Evolutionary conservation across 2,329 filamentous ascomycete genomes (phyloP).

Genomic region (Plenodomus lindquistii): DNA sequence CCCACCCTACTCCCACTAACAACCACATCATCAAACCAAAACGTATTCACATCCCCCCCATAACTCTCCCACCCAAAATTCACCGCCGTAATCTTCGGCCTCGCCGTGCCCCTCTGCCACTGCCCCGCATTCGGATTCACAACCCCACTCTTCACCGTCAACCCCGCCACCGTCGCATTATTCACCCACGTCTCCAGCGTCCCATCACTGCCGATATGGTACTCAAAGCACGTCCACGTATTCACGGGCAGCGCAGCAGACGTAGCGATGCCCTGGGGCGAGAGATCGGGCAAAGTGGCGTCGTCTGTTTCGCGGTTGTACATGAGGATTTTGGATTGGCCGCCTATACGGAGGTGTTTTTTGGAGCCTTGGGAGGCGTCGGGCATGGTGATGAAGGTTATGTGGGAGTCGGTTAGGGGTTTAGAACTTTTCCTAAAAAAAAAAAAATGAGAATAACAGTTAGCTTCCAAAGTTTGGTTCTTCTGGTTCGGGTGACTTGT

Average conservation of each 20-base stretch:
- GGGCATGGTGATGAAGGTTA: slow-evolving; percentile 67
- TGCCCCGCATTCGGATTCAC: slow-evolving; percentile 57
- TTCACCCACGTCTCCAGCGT: slow-evolving; percentile 66
- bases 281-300: slow-evolving; percentile 64
- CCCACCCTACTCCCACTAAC: slow-evolving; percentile 55
- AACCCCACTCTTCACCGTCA: slow-evolving; percentile 54
- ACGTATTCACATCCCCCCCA: slow-evolving; percentile 62
- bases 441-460: no score
- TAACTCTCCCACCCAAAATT: slow-evolving; percentile 69
- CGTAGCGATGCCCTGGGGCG: slow-evolving; percentile 61
- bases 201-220: slow-evolving; percentile 62
- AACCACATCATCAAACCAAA: slow-evolving; percentile 66
- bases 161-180: slow-evolving; percentile 54
- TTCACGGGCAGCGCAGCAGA: slow-evolving; percentile 57
- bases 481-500: no score
- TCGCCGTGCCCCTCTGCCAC: slow-evolving; percentile 56
- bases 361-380: slow-evolving; percentile 59
- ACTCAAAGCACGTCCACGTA: slow-evolving; percentile 64
- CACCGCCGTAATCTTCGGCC: slow-evolving; percentile 58
- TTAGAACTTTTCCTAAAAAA: slow-evolving; percentile 58
- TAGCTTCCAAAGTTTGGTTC: no score
- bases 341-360: slow-evolving; percentile 66
- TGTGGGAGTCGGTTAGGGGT: slow-evolving; percentile 62
- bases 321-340: slow-evolving; percentile 65
- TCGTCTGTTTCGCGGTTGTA: slow-evolving; percentile 68